Base-by-base conservation (phyloP, 208 protist genomes). In the Wallacemonas rigidus region DNA sequence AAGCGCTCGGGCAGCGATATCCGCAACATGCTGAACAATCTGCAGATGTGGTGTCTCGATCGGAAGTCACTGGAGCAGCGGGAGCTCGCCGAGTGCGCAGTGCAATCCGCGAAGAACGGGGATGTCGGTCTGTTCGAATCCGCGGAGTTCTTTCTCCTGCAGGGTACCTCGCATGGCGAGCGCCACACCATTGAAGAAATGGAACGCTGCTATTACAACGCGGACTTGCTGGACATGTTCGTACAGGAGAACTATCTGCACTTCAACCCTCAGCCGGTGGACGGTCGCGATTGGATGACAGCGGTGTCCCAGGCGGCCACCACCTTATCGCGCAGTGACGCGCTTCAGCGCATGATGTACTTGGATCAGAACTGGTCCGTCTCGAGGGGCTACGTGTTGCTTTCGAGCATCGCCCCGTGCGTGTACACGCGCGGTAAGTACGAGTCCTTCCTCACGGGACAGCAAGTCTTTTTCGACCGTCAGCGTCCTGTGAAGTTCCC, bases 211-310 rank as follows among this genome's bases (percentile, higher is more conserved):
- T 98, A 96, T 83, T 98, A 98, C 81, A 95, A 97, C 78, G 73
- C 77, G 11, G 90, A 97, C 68, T 74, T 99, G 5, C 80, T 99
- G 11, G 97, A 98, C 47, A 75, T 98, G 75, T 95, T 98, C 73
- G 89, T 98, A 67, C 95, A 98, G 79, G 94, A 98, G 74, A 98
- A 98, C 82, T 99, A 98, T 69, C 72, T 98, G 14, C 84, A 97
- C 82, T 95, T 86, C 75, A 93, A 90, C 39, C 92, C 92, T 4
- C 61, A 85, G 61, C 67, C 1, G 67, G 58, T 61, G 43, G 70
- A 70, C 48, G 69, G 76, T 2, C 45, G 56, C 3, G 78, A 86
- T 44, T 83, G 82, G 70, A 81, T 94, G 74, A 74, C 76, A 3
- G 53, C 78, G 11, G 81, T 97, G 43, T 71, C 83, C 38, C 55